phyloP scores from a whole-genome alignment of 129 eudicot genomes.

The Helichrysum umbraculigerum region DNA sequence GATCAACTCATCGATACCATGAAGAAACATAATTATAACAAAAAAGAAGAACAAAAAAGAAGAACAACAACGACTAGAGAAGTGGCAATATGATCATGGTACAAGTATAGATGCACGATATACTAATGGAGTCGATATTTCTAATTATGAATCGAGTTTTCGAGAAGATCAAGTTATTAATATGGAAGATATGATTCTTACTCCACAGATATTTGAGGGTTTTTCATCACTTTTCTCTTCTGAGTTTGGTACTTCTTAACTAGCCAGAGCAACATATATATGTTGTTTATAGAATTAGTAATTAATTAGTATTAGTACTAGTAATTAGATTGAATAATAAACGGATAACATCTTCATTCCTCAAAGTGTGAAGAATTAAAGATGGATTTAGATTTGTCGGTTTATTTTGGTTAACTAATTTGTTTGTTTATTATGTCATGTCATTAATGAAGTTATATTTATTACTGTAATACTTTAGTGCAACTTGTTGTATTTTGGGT shows the following conservation, averaged over 20 bases:
- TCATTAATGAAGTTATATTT: background rate
- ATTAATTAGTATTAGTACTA: background rate
- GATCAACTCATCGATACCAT: background rate
- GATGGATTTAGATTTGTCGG: too few species aligned
- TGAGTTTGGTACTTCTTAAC: slow-evolving; percentile 14
- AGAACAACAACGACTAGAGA: background rate
- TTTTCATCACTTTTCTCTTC: slow-evolving; percentile 24
- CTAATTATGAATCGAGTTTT: slow-evolving; percentile 8
- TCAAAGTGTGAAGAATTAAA: too few species aligned
- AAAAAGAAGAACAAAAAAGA: too few species aligned
- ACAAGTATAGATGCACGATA: slow-evolving; percentile 1
- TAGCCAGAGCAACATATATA: slow-evolving; percentile 5
- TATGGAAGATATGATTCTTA: slow-evolving; percentile 18
- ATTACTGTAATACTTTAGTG: too few species aligned
- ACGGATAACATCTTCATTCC: too few species aligned
- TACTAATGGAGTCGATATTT: slow-evolving; percentile 4
- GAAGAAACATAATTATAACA: background rate
- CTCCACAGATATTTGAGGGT: slow-evolving; percentile 29
- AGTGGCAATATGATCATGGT: slow-evolving; percentile 6
- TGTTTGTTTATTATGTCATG: too few species aligned
- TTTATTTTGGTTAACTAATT: too few species aligned
- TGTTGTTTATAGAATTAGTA: background rate
- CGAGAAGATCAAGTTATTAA: slow-evolving; percentile 9
- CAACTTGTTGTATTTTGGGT: too few species aligned
- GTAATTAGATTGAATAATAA: too few species aligned